A percentile compares a stretch with the other conserved stretches of the same genome.
These are phyloP conservation scores for Chrysophaeum taylorii DNA, from an alignment of 352 stramenopile species.

Conservation along the genomic window DNA sequence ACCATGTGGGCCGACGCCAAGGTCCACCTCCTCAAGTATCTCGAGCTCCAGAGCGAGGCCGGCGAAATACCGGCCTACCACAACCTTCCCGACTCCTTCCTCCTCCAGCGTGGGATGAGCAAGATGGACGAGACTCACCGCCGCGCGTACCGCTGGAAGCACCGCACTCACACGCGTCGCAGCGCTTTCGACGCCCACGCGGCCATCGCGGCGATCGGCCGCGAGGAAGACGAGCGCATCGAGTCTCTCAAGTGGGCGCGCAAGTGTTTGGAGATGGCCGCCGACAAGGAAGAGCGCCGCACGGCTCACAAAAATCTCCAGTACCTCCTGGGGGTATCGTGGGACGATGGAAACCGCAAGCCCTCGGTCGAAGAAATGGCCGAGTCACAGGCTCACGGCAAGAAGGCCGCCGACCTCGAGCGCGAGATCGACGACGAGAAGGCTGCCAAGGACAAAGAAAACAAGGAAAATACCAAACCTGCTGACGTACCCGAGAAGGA, in stretches of 20 bases:
- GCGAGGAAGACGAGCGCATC: neutral
- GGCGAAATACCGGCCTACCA: neutral
- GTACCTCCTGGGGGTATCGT: neutral
- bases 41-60: neutral
- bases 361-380: neutral
- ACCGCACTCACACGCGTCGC: slow-evolving; percentile 1
- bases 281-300: neutral
- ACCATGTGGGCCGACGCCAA: neutral
- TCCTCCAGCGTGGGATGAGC: neutral
- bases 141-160: neutral
- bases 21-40: neutral
- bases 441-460: neutral
- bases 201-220: neutral
- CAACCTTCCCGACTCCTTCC: slow-evolving; percentile 12
- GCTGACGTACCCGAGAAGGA: too few relatives aligned
- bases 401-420: neutral
- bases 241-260: neutral
- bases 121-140: slow-evolving; percentile 4
- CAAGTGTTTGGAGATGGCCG: neutral
- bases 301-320: neutral
- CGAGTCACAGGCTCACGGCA: neutral
- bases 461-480: too few relatives aligned
- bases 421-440: neutral
- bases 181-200: neutral
- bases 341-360: neutral